These are phyloP conservation scores for Epichloe coenophiala DNA, from an alignment of 2,329 filamentous ascomycete species.

Conservation along the genomic window DNA sequence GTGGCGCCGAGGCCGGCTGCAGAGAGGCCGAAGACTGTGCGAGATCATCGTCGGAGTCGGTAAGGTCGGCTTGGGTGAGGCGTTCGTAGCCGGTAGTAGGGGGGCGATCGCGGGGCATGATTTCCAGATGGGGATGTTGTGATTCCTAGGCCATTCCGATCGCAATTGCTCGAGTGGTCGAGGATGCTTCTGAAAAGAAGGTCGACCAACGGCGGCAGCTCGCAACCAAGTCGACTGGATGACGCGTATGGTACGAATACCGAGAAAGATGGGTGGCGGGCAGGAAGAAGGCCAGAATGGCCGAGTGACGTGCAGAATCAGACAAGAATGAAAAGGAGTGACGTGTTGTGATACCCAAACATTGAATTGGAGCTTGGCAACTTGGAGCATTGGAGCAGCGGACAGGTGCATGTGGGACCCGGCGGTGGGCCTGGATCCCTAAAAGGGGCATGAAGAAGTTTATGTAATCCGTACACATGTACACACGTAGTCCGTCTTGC, in stretches of 20 bases:
- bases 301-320: not conserved
- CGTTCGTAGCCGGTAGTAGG: slow-evolving; percentile 74
- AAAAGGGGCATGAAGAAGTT: too few species aligned
- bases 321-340: not conserved
- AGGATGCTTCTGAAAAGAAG: too few species aligned
- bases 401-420: not conserved
- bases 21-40: slow-evolving; percentile 40
- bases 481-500: too few species aligned
- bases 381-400: too few species aligned
- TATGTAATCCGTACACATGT: too few species aligned
- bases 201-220: not conserved
- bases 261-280: not conserved
- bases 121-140: not conserved
- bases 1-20: slow-evolving; percentile 43
- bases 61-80: slow-evolving; percentile 68
- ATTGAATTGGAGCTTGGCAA: too few species aligned
- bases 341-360: not conserved
- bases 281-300: not conserved
- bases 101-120: slow-evolving; percentile 56
- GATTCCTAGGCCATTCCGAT: slow-evolving; percentile 2
- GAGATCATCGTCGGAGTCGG: slow-evolving; percentile 54
- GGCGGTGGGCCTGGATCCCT: not conserved
- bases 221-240: not conserved
- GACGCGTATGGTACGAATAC: not conserved
- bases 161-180: not conserved